Percentiles rank a stretch among this genome's conserved stretches.
Evolutionary conservation across 306 rosid species (phyloP).

Genomic region (Abrus precatorius): DNA sequence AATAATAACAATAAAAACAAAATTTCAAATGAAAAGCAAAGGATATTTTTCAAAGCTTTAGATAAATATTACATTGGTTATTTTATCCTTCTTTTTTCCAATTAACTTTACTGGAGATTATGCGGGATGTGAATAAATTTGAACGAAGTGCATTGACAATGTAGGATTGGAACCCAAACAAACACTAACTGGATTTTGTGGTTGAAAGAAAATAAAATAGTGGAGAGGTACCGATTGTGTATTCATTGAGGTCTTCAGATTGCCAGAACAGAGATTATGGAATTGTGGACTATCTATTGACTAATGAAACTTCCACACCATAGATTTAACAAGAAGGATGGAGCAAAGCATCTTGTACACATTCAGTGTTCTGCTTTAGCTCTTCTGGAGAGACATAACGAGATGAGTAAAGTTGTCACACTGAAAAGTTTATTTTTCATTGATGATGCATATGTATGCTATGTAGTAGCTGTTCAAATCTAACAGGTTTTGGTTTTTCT

Average conservation of each 20-base stretch:
- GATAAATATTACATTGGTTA: neutral
- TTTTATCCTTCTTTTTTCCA: conserved; percentile 13
- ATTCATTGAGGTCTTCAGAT: conserved; percentile 31
- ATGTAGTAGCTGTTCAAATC: conserved; percentile 13
- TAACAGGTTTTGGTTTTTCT: neutral
- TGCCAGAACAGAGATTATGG: neutral
- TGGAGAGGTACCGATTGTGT: neutral
- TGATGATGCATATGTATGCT: neutral
- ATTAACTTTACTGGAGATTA: conserved; percentile 15
- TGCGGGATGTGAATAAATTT: neutral
- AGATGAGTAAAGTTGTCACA: conserved; percentile 2
- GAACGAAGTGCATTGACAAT: conserved; percentile 12
- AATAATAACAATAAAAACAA: conserved; percentile 8
- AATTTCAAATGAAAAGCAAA: neutral
- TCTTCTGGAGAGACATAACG: conserved; percentile 5
- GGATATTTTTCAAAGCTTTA: neutral
- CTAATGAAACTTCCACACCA: conserved; percentile 11
- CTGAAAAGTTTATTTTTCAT: conserved; percentile 1
- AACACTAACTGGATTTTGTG: conserved; percentile 25
- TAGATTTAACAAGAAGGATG: conserved; percentile 8
- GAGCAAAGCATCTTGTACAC: conserved; percentile 21
- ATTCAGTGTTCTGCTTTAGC: conserved; percentile 4
- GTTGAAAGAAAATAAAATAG: conserved; percentile 15
- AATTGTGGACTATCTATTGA: neutral
- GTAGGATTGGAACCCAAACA: neutral